Base-by-base conservation (phyloP, 2,329 filamentous ascomycete species). In the Ophiostoma novo-ulmi region DNA sequence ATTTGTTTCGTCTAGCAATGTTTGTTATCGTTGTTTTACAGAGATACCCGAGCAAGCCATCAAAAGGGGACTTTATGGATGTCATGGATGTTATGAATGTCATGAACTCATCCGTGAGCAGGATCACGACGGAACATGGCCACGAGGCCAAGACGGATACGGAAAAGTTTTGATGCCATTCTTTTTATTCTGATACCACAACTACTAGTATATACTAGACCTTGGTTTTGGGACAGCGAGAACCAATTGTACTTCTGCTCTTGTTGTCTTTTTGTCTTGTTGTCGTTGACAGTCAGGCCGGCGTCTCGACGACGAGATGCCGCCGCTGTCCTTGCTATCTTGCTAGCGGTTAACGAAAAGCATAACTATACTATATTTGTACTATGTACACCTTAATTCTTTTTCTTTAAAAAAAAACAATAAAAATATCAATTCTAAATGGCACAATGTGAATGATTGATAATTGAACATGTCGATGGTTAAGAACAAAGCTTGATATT, bases 1-100 rank as follows among this genome's bases (percentile, higher is more conserved):
- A 65, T 65, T 65, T 65, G 35, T 65, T 39, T 39, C 36, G 63
- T 39, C 36, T 39, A 65, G 63, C 63, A 65, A 36, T 65, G 35
- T 65, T 65, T 63, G 58, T 39, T 36, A 26, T 38, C 31, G 58
- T 64, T 64, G 58, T 39, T 65, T 65, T 65, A 65, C 20, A 64
- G 26, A 65, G 63, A 65, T 65, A 65, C 63, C 63, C 63, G 63
- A 65, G 36, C 63, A 65, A 36, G 58, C 58, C 14, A 22, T 11
- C 36, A 39, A 11, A 36, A 39, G 36, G 36, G 35, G 61, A 36
- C 22, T 3, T 65, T 5, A 36, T 38, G 31, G 13, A 36, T 36
- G 61, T 36, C 44, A 48, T 48, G 44, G 44, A 48, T 48, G 17
- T 48, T 20, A 48, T 7, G 7, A 20, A 31, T 31, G 31, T 31